Percentiles rank a stretch among this genome's conserved stretches.
These are phyloP conservation scores for Pholiota conissans DNA, from an alignment of 768 basidiomycete species.

Conservation along the genomic window DNA sequence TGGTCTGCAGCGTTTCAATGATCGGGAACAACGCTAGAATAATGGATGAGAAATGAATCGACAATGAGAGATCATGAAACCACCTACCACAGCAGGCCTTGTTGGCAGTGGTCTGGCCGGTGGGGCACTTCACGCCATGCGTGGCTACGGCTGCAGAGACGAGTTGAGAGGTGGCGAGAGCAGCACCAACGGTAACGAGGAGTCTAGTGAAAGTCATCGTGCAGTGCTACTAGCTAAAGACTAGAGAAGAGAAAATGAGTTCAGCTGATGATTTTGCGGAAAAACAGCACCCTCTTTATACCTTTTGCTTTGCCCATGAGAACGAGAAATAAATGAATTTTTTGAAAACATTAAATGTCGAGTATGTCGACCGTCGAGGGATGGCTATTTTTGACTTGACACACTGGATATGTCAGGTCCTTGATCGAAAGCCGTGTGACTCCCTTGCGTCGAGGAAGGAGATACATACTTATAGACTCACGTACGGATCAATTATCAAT, in stretches of 20 bases:
- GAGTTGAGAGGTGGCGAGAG: background rate
- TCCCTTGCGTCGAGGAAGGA: background rate
- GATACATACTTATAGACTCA: background rate
- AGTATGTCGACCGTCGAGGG: background rate
- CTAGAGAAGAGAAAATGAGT: background rate
- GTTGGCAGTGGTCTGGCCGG: background rate
- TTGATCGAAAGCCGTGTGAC: background rate
- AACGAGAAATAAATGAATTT: background rate
- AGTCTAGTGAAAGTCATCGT: background rate
- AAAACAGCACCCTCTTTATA: background rate
- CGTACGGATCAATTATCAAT: background rate
- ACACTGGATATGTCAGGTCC: background rate
- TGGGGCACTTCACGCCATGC: background rate
- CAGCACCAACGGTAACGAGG: background rate
- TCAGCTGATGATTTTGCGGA: background rate
- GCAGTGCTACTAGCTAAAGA: background rate
- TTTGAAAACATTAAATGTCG: background rate
- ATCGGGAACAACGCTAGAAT: conserved; percentile 14
- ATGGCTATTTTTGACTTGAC: background rate
- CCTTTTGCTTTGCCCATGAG: background rate
- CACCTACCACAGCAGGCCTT: background rate
- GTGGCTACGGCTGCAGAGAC: background rate
- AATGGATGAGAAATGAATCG: background rate
- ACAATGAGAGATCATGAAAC: background rate
- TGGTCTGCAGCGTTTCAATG: conserved; percentile 12